A percentile compares a stretch with the other conserved stretches of the same genome.
phyloP scores from a whole-genome alignment of 1,284 basidiomycete genomes.

The Tilletia walkeri region DNA sequence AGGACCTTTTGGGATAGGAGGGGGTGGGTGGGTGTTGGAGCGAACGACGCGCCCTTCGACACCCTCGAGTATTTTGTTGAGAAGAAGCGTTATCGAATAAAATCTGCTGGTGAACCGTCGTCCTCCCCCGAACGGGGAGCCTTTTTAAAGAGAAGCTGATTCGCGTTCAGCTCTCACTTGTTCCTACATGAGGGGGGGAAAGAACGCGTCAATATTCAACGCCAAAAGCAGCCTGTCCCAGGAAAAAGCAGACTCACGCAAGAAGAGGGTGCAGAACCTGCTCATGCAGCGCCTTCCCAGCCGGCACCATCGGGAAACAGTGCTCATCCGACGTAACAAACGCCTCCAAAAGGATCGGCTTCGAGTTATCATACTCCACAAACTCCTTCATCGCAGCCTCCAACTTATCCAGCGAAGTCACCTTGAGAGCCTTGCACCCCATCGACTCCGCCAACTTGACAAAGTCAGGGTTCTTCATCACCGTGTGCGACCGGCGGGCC shows the following conservation, averaged over 20 bases:
- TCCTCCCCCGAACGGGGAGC: too few relatives aligned
- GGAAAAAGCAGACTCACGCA: not conserved
- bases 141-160: too few relatives aligned
- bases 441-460: constrained; percentile 81
- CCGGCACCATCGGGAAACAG: constrained; percentile 90
- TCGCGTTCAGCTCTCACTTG: not conserved
- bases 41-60: too few relatives aligned
- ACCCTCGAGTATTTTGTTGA: too few relatives aligned
- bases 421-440: constrained; percentile 85
- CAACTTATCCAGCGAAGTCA: constrained; percentile 70
- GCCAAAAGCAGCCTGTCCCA: not conserved
- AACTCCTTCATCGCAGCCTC: constrained; percentile 97
- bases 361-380: constrained; percentile 82
- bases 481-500: constrained; percentile 86
- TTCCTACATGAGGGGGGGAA: not conserved
- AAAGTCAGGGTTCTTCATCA: constrained; percentile 93
- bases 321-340: constrained; percentile 82
- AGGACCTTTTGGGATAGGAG: not conserved
- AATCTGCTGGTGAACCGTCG: too few relatives aligned
- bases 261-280: constrained; percentile 52
- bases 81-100: too few relatives aligned
- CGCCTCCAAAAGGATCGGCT: constrained; percentile 88
- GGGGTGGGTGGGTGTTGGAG: too few relatives aligned
- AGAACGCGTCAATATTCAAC: not conserved
- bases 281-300: constrained; percentile 87